A percentile compares a stretch with the other conserved stretches of the same genome.
These are phyloP conservation scores for Paramecium sexaurelia DNA, from an alignment of 73 alveolate species.

Conservation along the genomic window DNA sequence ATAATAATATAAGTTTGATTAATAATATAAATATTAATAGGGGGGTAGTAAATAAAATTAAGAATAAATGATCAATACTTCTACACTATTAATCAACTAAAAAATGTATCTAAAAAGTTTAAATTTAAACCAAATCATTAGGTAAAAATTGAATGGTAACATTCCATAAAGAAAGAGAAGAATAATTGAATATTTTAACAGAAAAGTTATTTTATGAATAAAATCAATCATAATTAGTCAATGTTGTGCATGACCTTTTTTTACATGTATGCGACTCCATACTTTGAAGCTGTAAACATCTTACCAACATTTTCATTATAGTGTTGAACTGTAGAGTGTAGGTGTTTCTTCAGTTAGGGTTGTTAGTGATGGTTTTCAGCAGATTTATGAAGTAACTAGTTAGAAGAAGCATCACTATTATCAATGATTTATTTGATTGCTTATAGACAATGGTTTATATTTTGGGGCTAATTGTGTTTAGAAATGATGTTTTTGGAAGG, in stretches of 20 bases:
- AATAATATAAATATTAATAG: too few relatives aligned
- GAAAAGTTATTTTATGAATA: background rate
- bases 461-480: background rate
- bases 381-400: background rate
- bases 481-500: background rate
- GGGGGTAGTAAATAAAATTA: background rate
- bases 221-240: background rate
- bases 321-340: background rate
- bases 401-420: background rate
- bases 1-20: too few relatives aligned
- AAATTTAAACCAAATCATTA: background rate
- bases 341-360: background rate
- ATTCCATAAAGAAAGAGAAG: background rate
- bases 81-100: background rate
- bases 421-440: background rate
- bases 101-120: background rate
- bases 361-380: background rate
- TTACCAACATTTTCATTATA: constrained; percentile 31
- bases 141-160: background rate
- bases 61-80: background rate
- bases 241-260: background rate
- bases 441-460: background rate
- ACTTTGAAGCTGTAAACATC: constrained; percentile 34
- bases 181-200: background rate
- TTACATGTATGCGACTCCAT: constrained; percentile 11